Conservation (phyloP, 768 basidiomycete genomes). For the Podaxis rugospora region DNA sequence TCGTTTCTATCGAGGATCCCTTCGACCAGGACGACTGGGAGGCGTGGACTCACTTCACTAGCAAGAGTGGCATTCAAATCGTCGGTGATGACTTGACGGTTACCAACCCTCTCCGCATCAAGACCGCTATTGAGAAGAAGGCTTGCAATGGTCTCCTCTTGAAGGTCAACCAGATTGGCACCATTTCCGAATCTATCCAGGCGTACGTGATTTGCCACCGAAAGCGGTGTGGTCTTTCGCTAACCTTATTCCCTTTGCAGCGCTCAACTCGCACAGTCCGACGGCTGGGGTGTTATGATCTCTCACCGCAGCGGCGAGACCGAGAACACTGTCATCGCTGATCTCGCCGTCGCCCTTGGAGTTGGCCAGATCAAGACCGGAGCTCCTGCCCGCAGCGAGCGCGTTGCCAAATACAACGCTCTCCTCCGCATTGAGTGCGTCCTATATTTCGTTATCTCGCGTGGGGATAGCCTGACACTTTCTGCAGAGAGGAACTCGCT, state of each 20-base stretch:
- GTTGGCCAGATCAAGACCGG: conserved; percentile 98
- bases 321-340: conserved; percentile 95
- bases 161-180: conserved; percentile 99
- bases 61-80: conserved; percentile 76
- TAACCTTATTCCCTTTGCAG: conserved; percentile 30
- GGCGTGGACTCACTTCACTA: conserved; percentile 92
- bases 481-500: conserved; percentile 46
- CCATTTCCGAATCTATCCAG: conserved; percentile 97
- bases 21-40: conserved; percentile 99
- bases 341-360: conserved; percentile 90
- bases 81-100: conserved; percentile 97
- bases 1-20: conserved; percentile 94
- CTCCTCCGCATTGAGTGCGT: conserved; percentile 86
- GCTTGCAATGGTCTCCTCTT: conserved; percentile 98
- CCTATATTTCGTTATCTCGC: neutral
- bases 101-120: conserved; percentile 95
- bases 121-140: conserved; percentile 99
- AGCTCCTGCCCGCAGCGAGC: conserved; percentile 93
- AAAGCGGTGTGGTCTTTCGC: neutral
- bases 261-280: conserved; percentile 92
- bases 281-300: conserved; percentile 99
- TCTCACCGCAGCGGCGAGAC: conserved; percentile 99
- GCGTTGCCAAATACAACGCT: conserved; percentile 92
- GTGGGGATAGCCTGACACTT: conserved; percentile 4
- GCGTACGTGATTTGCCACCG: conserved; percentile 59